These are phyloP conservation scores for Orbilia oligospora DNA, from an alignment of 2,329 filamentous ascomycete genomes.

Conservation along the genomic window DNA sequence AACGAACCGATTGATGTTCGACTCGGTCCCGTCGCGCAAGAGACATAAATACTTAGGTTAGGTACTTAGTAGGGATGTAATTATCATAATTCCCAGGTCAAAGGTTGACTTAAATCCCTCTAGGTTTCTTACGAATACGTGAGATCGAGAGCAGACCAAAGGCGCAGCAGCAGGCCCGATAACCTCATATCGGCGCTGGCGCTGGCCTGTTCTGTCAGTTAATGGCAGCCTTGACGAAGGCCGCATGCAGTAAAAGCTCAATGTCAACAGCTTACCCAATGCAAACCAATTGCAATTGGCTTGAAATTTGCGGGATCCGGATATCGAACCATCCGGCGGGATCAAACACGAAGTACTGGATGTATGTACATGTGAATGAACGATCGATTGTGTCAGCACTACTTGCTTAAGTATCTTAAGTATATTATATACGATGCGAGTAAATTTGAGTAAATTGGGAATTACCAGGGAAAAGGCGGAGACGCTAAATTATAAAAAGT, in stretches of 20 bases:
- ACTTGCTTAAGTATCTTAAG: too few species aligned
- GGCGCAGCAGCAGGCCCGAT: constrained; percentile 8
- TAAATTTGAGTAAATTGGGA: too few species aligned
- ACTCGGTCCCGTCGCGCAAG: not conserved
- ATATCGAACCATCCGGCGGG: constrained; percentile 17
- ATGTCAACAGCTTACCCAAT: not conserved
- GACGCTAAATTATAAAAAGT: too few species aligned
- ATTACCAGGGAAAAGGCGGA: too few species aligned
- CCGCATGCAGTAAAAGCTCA: constrained; percentile 1
- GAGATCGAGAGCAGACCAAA: not conserved
- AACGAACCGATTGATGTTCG: not conserved
- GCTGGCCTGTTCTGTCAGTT: not conserved
- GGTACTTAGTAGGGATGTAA: too few species aligned
- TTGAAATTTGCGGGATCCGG: constrained; percentile 26
- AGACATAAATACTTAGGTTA: not conserved
- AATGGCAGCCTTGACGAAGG: constrained; percentile 24
- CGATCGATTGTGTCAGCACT: not conserved
- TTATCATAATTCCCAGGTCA: too few species aligned
- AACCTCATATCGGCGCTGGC: not conserved
- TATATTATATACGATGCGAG: too few species aligned
- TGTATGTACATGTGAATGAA: constrained; percentile 8
- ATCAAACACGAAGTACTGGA: too few species aligned
- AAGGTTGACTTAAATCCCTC: too few species aligned
- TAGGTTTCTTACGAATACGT: not conserved
- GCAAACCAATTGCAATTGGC: too few species aligned